Evolutionary conservation across 2,329 filamentous ascomycete genomes (phyloP), one percentile per base, ranked within the genome.

Genomic region (Aspergillus sergii): DNA sequence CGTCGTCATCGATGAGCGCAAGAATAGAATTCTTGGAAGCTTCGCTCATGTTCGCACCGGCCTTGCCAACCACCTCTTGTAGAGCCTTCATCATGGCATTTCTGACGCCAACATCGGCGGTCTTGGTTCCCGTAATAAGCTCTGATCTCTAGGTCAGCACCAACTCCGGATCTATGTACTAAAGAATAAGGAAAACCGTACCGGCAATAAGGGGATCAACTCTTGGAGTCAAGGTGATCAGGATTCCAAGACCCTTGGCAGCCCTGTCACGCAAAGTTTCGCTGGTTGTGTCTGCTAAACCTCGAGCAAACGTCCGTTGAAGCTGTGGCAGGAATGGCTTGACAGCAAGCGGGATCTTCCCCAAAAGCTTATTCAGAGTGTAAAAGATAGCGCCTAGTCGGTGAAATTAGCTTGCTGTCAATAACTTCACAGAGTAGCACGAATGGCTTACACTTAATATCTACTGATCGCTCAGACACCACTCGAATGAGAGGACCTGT

Each of bases 311-410:
- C 0, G 95, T 99, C 64, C 95, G 88, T 79, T 99, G 95, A 59
- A 99, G 85, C 76, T 99, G 95, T 11, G 95, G 95, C 75, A 99
- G 81, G 86, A 99, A 99, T 4, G 95, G 95, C 80, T 98, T 97
- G 65, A 99, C 85, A 70, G 96, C 94, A 11, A 91, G 88, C 0
- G 95, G 95, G 77, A 99, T 98, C 85, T 98, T 99, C 79, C 97
- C 93, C 43, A 99, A 84, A 34, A 99, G 83, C 71, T 96, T 97
- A 82, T 97, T 98, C 69, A 99, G 87, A 0, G 95, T 97, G 59
- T 96, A 86, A 65, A 99, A 84, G 76, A 99, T 97, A 48, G 95
- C 95, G 64, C 92, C 91, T 81, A 63, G 26, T 46, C n/a, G 59
- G 21, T 45, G 14, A n/a, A 4, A 56, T 76, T 67, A 77, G 71